These are phyloP conservation scores for Rhynchosporium agropyri DNA, from an alignment of 2,329 filamentous ascomycete species.

Conservation along the genomic window DNA sequence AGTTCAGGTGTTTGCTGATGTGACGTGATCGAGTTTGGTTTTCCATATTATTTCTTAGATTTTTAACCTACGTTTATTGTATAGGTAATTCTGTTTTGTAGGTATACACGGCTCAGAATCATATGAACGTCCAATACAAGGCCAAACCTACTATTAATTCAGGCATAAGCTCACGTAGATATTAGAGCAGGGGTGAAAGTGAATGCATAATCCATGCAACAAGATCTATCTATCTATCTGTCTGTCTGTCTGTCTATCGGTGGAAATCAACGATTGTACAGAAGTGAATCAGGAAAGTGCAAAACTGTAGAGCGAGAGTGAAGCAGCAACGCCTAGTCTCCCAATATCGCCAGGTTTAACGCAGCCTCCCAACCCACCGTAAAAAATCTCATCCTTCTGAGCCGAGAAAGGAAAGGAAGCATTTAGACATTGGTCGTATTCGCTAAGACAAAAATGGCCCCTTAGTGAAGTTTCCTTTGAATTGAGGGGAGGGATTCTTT, in stretches of 20 bases:
- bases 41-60: too few relatives aligned
- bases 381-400: not conserved
- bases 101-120: too few relatives aligned
- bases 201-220: not conserved
- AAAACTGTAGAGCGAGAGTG: not conserved
- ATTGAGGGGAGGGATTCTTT: not conserved
- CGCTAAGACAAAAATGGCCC: not conserved
- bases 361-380: not conserved
- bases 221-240: not conserved
- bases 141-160: too few relatives aligned
- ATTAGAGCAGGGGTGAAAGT: not conserved
- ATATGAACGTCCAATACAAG: too few relatives aligned
- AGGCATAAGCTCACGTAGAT: too few relatives aligned
- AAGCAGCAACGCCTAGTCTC: slow-evolving; percentile 10
- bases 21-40: too few relatives aligned
- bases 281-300: not conserved
- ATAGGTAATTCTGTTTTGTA: too few relatives aligned
- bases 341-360: slow-evolving; percentile 2
- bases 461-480: not conserved
- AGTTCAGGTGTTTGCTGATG: too few relatives aligned
- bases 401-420: not conserved
- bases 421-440: slow-evolving; percentile 3
- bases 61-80: too few relatives aligned
- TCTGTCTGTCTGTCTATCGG: not conserved
- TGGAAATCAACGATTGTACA: not conserved